Evolutionary conservation across 2,329 filamentous ascomycete genomes (phyloP).

Genomic region (Tricladium varicosporioides): DNA sequence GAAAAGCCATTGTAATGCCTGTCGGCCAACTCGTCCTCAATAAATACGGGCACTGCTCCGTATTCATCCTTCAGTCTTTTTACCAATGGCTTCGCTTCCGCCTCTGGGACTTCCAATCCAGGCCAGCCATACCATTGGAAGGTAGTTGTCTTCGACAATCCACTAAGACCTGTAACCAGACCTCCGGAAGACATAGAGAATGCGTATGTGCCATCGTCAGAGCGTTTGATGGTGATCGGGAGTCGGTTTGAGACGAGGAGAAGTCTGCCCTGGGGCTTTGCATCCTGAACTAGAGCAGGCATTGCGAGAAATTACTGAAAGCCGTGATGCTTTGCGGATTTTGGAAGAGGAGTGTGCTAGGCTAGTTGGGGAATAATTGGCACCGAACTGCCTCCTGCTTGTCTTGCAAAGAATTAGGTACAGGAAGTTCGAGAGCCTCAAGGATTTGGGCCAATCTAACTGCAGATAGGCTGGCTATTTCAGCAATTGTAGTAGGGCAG

Average conservation of each 20-base stretch:
- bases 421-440: too few species aligned
- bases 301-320: constrained; percentile 18
- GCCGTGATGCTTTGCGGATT: neutral
- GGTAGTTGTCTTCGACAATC: constrained; percentile 84
- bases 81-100: constrained; percentile 72
- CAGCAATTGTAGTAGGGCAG: too few species aligned
- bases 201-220: constrained; percentile 85
- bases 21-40: constrained; percentile 90
- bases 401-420: too few species aligned
- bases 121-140: constrained; percentile 99
- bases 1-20: constrained; percentile 98
- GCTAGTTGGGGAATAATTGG: too few species aligned
- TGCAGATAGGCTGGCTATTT: too few species aligned
- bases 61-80: constrained; percentile 82
- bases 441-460: too few species aligned
- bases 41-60: constrained; percentile 85
- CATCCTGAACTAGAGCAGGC: constrained; percentile 26
- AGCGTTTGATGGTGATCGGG: constrained; percentile 93
- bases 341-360: too few species aligned
- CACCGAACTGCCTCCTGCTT: too few species aligned
- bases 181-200: constrained; percentile 98
- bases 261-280: constrained; percentile 44
- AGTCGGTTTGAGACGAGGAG: constrained; percentile 92
- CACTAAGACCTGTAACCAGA: constrained; percentile 88
- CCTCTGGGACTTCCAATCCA: constrained; percentile 84